Evolutionary conservation across 139 green algal species (phyloP).

Genomic region (Zygnema cylindricum): DNA sequence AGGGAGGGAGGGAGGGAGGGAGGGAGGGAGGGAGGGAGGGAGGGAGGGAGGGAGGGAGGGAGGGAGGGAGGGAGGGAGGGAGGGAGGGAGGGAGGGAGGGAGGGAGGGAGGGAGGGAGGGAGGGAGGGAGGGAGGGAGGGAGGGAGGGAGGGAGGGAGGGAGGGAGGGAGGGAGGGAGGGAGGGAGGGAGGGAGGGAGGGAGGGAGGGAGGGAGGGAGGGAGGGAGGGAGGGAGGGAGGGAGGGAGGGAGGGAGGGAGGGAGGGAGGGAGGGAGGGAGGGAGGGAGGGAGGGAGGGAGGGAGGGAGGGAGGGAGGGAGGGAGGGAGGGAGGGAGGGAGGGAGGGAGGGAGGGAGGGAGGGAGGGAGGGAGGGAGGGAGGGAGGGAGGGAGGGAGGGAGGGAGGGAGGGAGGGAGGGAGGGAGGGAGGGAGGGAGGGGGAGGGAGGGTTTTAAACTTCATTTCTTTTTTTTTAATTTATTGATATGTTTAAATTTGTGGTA

Average conservation of each 20-base stretch:
- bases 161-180: too few species aligned
- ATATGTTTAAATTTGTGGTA: too few species aligned
- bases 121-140: background rate
- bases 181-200: too few species aligned
- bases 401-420: background rate
- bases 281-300: background rate
- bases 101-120: too few species aligned
- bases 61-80: too few species aligned
- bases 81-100: too few species aligned
- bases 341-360: background rate
- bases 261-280: background rate
- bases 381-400: background rate
- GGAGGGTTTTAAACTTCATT: too few species aligned
- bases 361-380: background rate
- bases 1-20: background rate
- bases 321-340: background rate
- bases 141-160: background rate
- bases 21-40: too few species aligned
- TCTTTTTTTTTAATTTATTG: too few species aligned
- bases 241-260: background rate
- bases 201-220: background rate
- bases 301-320: background rate
- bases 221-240: background rate
- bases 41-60: background rate
- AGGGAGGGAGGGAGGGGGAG: background rate